Percentiles rank a stretch among this genome's conserved stretches.
Conservation (phyloP, 2,329 filamentous ascomycete species). For the Trichoderma koningii region DNA sequence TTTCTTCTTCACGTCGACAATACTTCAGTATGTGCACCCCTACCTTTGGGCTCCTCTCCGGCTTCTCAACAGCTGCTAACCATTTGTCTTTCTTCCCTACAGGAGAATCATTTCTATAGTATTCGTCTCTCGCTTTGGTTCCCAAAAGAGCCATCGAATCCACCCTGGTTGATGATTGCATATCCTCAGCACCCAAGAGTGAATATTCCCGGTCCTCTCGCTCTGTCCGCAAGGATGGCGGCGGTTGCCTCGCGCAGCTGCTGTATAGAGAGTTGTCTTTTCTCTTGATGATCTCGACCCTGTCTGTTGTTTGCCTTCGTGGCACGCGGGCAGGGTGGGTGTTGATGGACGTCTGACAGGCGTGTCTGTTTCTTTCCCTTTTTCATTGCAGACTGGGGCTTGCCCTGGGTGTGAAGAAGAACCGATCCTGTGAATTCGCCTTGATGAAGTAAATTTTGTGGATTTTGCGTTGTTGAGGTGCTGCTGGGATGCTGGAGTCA, state of each 20-base stretch:
- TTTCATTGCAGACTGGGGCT: slow-evolving; percentile 57
- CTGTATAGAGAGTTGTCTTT: slow-evolving; percentile 75
- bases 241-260: slow-evolving; percentile 37
- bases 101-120: slow-evolving; percentile 98
- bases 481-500: too few relatives aligned
- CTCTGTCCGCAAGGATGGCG: slow-evolving; percentile 64
- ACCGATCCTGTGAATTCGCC: background rate
- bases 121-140: slow-evolving; percentile 89
- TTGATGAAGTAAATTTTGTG: background rate
- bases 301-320: slow-evolving; percentile 68
- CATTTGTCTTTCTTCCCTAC: slow-evolving; percentile 29
- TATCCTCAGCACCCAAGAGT: slow-evolving; percentile 89
- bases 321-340: slow-evolving; percentile 77
- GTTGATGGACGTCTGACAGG: slow-evolving; percentile 90
- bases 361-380: slow-evolving; percentile 47
- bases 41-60: slow-evolving; percentile 30
- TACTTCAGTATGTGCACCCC: slow-evolving; percentile 56
- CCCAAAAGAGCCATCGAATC: slow-evolving; percentile 89
- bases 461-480: too few relatives aligned
- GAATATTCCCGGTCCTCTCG: slow-evolving; percentile 67
- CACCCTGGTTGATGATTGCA: slow-evolving; percentile 91
- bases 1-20: slow-evolving; percentile 64
- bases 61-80: slow-evolving; percentile 30
- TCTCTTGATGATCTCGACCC: slow-evolving; percentile 87
- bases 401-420: slow-evolving; percentile 55